Evolutionary conservation across 257 asterid species (phyloP), one percentile per base, ranked within the genome.

Genomic region (Linderniella brevidens): DNA sequence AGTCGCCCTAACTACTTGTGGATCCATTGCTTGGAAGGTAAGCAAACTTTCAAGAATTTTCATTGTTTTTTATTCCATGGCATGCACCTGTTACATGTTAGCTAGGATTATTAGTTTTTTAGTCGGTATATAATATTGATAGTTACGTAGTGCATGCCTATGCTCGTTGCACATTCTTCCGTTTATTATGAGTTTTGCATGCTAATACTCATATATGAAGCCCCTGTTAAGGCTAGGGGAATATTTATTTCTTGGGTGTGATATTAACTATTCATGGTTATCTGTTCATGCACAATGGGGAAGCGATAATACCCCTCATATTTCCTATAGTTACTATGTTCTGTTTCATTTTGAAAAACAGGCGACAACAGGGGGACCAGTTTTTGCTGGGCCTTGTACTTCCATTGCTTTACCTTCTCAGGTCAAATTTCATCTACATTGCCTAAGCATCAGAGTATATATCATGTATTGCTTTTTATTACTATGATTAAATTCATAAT

Each of bases 331-430:
- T n/a, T n/a, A 48, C 57, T 9, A 35, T 50, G 39, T 19, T 19
- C 25, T 47, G 38, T 40, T 50, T 10, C 17, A 44, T 65, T 42
- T 39, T 58, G 47, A 40, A 38, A 65, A 38, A 65, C 73, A 84
- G 95, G 92, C 59, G 61, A 69, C 63, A 59, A 79, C 93, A 42
- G 76, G 77, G 46, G 97, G 94, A 56, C 97, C 97, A 55, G 68
- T 82, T 58, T 86, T 86, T 52, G 87, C 87, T 61, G 97, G 94
- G 70, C 92, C 92, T 49, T 67, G 93, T 77, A 64, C 67, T 50
- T 66, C 94, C 55, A 70, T 17, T 38, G 61, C 69, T 19, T 64
- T 82, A 64, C 73, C 92, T 56, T 77, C 76, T 18, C 87, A 86
- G 92, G 95, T 84, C 48, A 65, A 55, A 20, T 37, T n/a, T n/a